Conservation (phyloP, 768 basidiomycete genomes). For the Pulveroboletus sp. region DNA sequence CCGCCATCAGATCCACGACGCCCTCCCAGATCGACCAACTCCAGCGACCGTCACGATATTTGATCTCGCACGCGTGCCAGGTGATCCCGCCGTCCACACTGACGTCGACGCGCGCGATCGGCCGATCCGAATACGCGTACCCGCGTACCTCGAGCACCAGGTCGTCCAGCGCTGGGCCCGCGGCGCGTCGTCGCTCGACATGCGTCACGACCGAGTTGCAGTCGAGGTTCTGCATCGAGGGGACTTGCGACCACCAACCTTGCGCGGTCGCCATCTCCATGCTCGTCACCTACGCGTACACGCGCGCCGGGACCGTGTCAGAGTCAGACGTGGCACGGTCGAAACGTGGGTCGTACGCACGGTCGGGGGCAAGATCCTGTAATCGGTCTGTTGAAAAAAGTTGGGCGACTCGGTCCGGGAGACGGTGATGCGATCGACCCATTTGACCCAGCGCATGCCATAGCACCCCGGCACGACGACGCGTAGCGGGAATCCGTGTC, state of each 20-base stretch:
- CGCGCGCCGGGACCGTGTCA: neutral
- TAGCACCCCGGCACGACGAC: constrained; percentile 63
- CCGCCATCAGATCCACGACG: constrained; percentile 34
- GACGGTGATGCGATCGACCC: constrained; percentile 60
- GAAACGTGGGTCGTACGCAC: constrained; percentile 27
- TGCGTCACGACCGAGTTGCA: constrained; percentile 58
- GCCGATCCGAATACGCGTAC: constrained; percentile 51
- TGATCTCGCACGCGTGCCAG: constrained; percentile 50
- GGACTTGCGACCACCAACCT: constrained; percentile 50
- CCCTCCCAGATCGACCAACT: constrained; percentile 74
- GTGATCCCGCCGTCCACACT: constrained; percentile 48
- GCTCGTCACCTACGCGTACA: constrained; percentile 20
- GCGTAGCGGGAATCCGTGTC: constrained; percentile 66
- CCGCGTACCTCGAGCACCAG: constrained; percentile 41
- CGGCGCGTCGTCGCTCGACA: constrained; percentile 5
- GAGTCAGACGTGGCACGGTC: neutral
- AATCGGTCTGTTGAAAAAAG: constrained; percentile 71
- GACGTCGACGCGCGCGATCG: constrained; percentile 47
- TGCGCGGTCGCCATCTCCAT: constrained; percentile 24
- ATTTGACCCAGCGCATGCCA: constrained; percentile 75
- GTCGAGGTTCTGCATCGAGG: constrained; percentile 54
- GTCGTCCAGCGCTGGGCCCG: constrained; percentile 15
- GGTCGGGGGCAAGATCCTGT: constrained; percentile 56
- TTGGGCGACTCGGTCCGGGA: constrained; percentile 55
- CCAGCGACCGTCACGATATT: constrained; percentile 61